Conservation (phyloP, 768 basidiomycete species). For the Flagelloscypha sp. region DNA sequence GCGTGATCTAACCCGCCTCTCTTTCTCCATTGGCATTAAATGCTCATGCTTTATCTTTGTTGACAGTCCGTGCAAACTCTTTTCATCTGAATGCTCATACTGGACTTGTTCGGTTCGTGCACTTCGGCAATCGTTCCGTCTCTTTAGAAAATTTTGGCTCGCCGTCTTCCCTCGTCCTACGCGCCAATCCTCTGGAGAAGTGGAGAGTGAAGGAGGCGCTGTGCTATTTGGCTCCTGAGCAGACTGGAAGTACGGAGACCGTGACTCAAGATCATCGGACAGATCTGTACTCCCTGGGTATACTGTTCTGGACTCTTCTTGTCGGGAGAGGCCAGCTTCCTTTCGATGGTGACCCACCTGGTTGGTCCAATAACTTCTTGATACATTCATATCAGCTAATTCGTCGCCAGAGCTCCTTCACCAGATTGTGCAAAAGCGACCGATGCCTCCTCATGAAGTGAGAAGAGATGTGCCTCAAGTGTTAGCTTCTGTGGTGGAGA, state of each 20-base stretch:
- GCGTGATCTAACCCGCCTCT: not conserved
- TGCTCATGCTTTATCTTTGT: not conserved
- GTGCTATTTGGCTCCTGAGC: slow-evolving; percentile 70
- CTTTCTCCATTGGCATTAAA: too few species aligned
- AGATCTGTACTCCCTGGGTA: slow-evolving; percentile 66
- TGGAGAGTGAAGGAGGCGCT: slow-evolving; percentile 68
- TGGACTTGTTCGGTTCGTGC: slow-evolving; percentile 60
- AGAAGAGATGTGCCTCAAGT: slow-evolving; percentile 67
- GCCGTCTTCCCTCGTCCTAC: slow-evolving; percentile 60
- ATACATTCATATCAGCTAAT: not conserved
- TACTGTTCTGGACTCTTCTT: slow-evolving; percentile 68
- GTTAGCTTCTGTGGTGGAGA: slow-evolving; percentile 61
- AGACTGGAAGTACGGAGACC: slow-evolving; percentile 67
- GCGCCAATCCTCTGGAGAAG: slow-evolving; percentile 53
- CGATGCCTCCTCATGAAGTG: slow-evolving; percentile 71
- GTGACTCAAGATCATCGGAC: slow-evolving; percentile 67
- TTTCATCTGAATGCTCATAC: slow-evolving; percentile 68
- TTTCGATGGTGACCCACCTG: slow-evolving; percentile 48
- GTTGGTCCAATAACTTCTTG: too few species aligned
- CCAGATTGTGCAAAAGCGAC: slow-evolving; percentile 62
- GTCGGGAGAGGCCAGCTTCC: slow-evolving; percentile 61
- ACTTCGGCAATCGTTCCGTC: slow-evolving; percentile 67
- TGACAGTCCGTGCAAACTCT: slow-evolving; percentile 66
- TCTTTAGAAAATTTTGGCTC: slow-evolving; percentile 67
- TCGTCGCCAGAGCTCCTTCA: slow-evolving; percentile 57